Evolutionary conservation across 1,139 yeast species (phyloP).

Genomic region (Taphrina wiesneri): DNA sequence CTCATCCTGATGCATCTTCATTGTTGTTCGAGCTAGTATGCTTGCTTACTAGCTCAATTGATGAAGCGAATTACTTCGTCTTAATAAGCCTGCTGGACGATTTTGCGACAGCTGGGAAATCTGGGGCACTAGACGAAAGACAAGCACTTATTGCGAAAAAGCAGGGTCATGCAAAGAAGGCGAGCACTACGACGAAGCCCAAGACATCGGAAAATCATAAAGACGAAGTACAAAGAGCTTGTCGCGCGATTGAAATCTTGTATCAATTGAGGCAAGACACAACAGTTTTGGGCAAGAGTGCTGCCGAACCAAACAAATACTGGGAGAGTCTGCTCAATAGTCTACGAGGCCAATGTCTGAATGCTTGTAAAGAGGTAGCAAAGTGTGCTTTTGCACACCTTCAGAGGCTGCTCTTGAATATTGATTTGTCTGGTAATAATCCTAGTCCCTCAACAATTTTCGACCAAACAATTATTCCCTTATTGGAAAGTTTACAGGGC

Average conservation of each 20-base stretch:
- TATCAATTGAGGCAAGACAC: constrained; percentile 38
- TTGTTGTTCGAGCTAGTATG: constrained; percentile 56
- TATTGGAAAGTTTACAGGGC: constrained; percentile 15
- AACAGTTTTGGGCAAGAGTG: constrained; percentile 21
- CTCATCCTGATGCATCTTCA: constrained; percentile 47
- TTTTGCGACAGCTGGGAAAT: constrained; percentile 73
- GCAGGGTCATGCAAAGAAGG: not conserved
- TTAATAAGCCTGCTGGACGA: constrained; percentile 71
- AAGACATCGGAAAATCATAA: constrained; percentile 44
- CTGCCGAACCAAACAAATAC: constrained; percentile 24
- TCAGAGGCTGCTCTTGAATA: constrained; percentile 49
- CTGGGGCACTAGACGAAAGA: constrained; percentile 39
- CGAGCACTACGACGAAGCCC: not conserved
- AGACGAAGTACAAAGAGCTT: constrained; percentile 59
- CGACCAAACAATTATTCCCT: constrained; percentile 6
- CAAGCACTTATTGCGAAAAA: not conserved
- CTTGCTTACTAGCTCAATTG: constrained; percentile 48
- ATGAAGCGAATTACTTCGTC: constrained; percentile 59
- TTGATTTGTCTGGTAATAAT: not conserved
- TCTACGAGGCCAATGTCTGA: constrained; percentile 81
- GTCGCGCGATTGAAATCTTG: constrained; percentile 56
- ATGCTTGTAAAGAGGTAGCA: constrained; percentile 79
- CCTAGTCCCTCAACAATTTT: constrained; percentile 13
- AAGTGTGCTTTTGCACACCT: constrained; percentile 56
- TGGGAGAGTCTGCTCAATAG: constrained; percentile 51